These are phyloP conservation scores for Lactarius akahatsu DNA, from an alignment of 768 basidiomycete genomes.

Conservation along the genomic window DNA sequence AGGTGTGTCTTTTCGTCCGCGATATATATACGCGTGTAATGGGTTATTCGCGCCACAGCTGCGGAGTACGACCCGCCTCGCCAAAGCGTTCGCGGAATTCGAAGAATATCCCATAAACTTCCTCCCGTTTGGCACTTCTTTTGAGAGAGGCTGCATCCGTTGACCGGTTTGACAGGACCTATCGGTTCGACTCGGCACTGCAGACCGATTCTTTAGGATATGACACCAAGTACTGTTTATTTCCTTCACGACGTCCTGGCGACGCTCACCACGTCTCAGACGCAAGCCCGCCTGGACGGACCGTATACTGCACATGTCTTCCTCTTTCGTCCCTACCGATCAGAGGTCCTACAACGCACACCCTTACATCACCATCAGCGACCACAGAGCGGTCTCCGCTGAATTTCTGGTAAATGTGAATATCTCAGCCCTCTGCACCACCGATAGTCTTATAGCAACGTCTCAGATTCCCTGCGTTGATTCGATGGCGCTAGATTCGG, in stretches of 20 bases:
- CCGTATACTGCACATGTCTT: constrained; percentile 61
- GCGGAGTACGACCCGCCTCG: constrained; percentile 44
- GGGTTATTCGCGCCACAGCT: constrained; percentile 44
- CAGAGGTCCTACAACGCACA: constrained; percentile 60
- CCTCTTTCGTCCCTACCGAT: constrained; percentile 39
- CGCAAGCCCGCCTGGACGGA: constrained; percentile 90
- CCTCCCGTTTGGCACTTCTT: constrained; percentile 53
- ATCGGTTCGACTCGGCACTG: constrained; percentile 60
- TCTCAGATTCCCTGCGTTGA: constrained; percentile 22
- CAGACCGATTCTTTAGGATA: constrained; percentile 60
- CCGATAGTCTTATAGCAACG: background rate
- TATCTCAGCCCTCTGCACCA: constrained; percentile 9
- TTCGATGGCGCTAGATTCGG: constrained; percentile 20
- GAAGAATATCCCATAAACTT: constrained; percentile 55
- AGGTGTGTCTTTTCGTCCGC: constrained; percentile 42
- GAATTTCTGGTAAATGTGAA: constrained; percentile 63
- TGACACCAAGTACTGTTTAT: constrained; percentile 57
- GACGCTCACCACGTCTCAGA: constrained; percentile 37
- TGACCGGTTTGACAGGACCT: constrained; percentile 51
- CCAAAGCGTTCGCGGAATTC: constrained; percentile 63
- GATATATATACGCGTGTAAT: background rate
- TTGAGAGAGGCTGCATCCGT: constrained; percentile 1
- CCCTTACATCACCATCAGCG: constrained; percentile 70
- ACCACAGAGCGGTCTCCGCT: constrained; percentile 77
- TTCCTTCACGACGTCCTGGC: background rate